A percentile compares a stretch with the other conserved stretches of the same genome.
phyloP scores from a whole-genome alignment of 2,329 filamentous ascomycete genomes.

The Colletotrichum plurivorum region DNA sequence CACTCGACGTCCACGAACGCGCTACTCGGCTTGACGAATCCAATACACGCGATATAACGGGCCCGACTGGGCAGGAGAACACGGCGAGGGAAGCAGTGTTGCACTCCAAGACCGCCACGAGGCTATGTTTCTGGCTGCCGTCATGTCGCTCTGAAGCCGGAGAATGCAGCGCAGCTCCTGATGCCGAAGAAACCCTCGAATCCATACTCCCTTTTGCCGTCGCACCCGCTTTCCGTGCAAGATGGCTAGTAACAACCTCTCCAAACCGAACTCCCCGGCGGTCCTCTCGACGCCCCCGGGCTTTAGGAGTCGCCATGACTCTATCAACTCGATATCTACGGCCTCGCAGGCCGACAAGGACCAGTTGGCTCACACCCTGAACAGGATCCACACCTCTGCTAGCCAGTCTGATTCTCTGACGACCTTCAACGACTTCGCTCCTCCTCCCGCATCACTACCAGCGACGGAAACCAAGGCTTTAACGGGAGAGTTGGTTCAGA shows the following conservation, averaged over 20 bases:
- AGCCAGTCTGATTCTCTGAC: slow-evolving; percentile 88
- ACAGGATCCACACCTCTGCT: slow-evolving; percentile 91
- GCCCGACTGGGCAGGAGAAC: neutral
- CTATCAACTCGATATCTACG: slow-evolving; percentile 58
- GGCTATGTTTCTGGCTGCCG: neutral
- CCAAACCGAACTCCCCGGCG: slow-evolving; percentile 50
- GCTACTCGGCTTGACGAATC: slow-evolving; percentile 3
- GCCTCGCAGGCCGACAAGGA: slow-evolving; percentile 72
- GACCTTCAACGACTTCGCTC: slow-evolving; percentile 93
- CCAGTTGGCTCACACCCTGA: slow-evolving; percentile 81
- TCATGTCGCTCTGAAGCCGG: slow-evolving; percentile 27
- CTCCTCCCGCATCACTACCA: slow-evolving; percentile 72
- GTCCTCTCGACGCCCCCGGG: slow-evolving; percentile 48
- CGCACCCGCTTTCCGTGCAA: slow-evolving; percentile 19
- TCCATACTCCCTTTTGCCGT: slow-evolving; percentile 8
- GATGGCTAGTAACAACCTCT: slow-evolving; percentile 50
- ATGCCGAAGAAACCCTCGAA: slow-evolving; percentile 20
- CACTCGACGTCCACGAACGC: neutral
- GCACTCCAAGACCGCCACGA: neutral
- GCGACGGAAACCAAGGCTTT: slow-evolving; percentile 78
- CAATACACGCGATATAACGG: slow-evolving; percentile 2
- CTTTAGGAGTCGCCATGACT: slow-evolving; percentile 54
- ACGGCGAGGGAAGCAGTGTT: slow-evolving; percentile 22
- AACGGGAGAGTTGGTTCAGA: slow-evolving; percentile 81
- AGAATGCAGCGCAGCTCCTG: slow-evolving; percentile 23